Evolutionary conservation across 345 rosid genomes (phyloP).

Genomic region (Ricinus communis): DNA sequence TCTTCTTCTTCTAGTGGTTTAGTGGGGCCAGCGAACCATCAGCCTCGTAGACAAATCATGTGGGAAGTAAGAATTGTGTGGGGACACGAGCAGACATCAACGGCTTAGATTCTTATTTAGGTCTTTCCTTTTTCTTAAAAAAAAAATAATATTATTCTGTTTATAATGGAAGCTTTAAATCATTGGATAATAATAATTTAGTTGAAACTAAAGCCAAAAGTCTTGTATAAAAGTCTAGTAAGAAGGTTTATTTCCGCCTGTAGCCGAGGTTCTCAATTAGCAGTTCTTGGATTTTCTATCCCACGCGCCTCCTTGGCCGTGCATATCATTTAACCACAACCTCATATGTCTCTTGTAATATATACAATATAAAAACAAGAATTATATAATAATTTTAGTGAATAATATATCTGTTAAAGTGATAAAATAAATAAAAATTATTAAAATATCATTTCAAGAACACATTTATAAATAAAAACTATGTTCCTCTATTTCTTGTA

Average conservation of each 20-base stretch:
- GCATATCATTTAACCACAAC: not conserved
- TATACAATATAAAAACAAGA: too few species aligned
- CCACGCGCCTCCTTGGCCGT: not conserved
- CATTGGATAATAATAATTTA: constrained; percentile 29
- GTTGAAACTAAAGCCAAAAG: constrained; percentile 7
- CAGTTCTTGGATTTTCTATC: not conserved
- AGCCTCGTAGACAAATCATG: constrained; percentile 24
- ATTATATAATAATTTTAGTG: too few species aligned
- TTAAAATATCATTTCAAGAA: too few species aligned
- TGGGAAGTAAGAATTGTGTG: constrained; percentile 29
- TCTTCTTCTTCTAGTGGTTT: too few species aligned
- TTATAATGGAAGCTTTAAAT: constrained; percentile 10
- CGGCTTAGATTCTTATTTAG: constrained; percentile 22
- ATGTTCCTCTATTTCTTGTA: too few species aligned
- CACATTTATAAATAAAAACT: too few species aligned
- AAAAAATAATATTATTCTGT: not conserved
- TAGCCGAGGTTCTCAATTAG: not conserved
- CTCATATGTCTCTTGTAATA: too few species aligned
- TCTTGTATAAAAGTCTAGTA: too few species aligned
- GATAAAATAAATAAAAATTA: too few species aligned
- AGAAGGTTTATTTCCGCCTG: too few species aligned
- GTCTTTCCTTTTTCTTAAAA: not conserved
- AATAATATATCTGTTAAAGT: too few species aligned
- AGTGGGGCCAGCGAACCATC: constrained; percentile 9
- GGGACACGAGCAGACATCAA: constrained; percentile 33